Percentiles rank a stretch among this genome's conserved stretches.
Evolutionary conservation across 306 rosid genomes (phyloP).

Genomic region (Sicyos baderoa): DNA sequence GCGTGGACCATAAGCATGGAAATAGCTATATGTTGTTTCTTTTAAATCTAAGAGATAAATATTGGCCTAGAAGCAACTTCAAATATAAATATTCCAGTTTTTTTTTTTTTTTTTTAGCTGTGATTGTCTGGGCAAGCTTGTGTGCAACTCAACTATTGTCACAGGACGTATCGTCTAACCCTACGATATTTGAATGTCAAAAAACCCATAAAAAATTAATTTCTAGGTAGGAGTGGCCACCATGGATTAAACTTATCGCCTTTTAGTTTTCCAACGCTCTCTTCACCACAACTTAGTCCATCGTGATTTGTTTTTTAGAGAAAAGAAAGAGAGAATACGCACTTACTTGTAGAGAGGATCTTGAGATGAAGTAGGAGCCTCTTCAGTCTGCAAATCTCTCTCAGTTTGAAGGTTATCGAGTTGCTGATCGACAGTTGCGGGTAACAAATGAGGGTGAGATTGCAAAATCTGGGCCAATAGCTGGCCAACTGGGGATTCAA

Average conservation of each 20-base stretch:
- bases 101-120: too few relatives aligned
- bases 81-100: not conserved
- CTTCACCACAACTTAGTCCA: too few relatives aligned
- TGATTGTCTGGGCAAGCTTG: too few relatives aligned
- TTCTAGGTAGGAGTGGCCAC: too few relatives aligned
- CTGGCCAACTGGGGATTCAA: slow-evolving; percentile 82
- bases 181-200: too few relatives aligned
- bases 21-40: not conserved
- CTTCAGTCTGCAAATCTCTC: slow-evolving; percentile 42
- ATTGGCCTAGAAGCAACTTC: slow-evolving; percentile 6
- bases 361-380: slow-evolving; percentile 29
- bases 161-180: too few relatives aligned
- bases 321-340: slow-evolving; percentile 9
- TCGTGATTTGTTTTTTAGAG: not conserved
- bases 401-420: slow-evolving; percentile 76
- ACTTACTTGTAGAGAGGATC: slow-evolving; percentile 73
- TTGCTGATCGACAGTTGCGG: slow-evolving; percentile 79
- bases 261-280: too few relatives aligned
- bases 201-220: too few relatives aligned
- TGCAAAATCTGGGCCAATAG: slow-evolving; percentile 77
- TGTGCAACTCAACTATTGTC: too few relatives aligned
- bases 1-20: not conserved
- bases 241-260: too few relatives aligned
- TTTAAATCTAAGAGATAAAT: not conserved
- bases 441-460: slow-evolving; percentile 79